These are phyloP conservation scores for Citrus inodora DNA, from an alignment of 345 rosid genomes.

Conservation along the genomic window DNA sequence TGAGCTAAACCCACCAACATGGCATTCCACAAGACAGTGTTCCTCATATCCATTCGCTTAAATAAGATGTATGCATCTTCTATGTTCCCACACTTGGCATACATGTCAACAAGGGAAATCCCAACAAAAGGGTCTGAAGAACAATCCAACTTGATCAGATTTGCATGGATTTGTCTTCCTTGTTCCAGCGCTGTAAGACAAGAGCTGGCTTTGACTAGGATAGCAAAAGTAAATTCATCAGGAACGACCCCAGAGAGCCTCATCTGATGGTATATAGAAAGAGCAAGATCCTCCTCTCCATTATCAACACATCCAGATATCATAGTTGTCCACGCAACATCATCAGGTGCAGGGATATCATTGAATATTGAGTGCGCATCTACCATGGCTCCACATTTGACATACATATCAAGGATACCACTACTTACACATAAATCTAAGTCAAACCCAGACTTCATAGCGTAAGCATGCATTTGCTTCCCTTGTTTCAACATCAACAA, in stretches of 20 bases:
- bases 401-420: conserved; percentile 60
- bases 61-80: conserved; percentile 49
- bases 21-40: conserved; percentile 45
- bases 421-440: conserved; percentile 49
- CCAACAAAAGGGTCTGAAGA: conserved; percentile 43
- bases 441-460: conserved; percentile 38
- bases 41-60: conserved; percentile 32
- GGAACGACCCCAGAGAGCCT: conserved; percentile 47
- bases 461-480: conserved; percentile 49
- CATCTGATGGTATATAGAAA: conserved; percentile 53
- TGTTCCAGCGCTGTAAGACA: conserved; percentile 55
- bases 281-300: conserved; percentile 52
- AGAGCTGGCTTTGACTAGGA: conserved; percentile 59
- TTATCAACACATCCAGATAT: conserved; percentile 64
- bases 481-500: conserved; percentile 39
- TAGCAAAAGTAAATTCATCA: conserved; percentile 61
- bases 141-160: conserved; percentile 46
- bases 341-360: conserved; percentile 41
- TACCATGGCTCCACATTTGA: conserved; percentile 53
- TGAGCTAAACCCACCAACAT: conserved; percentile 57
- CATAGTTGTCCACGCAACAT: conserved; percentile 74
- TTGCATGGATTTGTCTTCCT: conserved; percentile 64
- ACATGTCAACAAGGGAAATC: conserved; percentile 65
- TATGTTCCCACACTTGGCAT: conserved; percentile 66
- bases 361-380: conserved; percentile 44